Percentiles rank a stretch among this genome's conserved stretches.
phyloP scores from a whole-genome alignment of 345 rosid species.

The Sisymbrium irio region DNA sequence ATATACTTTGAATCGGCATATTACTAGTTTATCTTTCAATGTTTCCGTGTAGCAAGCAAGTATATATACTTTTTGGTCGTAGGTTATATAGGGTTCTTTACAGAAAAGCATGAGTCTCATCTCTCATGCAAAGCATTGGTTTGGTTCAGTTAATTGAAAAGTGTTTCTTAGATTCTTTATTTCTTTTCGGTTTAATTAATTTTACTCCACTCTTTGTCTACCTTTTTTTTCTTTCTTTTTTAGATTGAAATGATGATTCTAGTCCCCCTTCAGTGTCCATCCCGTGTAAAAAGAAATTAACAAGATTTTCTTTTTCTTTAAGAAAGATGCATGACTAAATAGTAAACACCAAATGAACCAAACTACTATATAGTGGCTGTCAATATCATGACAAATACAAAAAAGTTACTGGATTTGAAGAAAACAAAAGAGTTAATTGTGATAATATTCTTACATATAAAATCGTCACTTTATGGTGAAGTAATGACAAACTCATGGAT shows the following conservation, averaged over 20 bases:
- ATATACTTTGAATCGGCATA: not conserved
- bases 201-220: not conserved
- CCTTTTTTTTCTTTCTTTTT: not conserved
- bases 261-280: conserved; percentile 13
- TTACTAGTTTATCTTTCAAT: conserved; percentile 4
- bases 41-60: conserved; percentile 37
- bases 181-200: conserved; percentile 2
- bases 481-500: not conserved
- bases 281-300: conserved; percentile 12
- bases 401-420: not conserved
- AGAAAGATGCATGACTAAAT: conserved; percentile 22
- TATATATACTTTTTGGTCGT: conserved; percentile 25
- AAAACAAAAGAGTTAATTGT: not conserved
- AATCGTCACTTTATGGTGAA: not conserved
- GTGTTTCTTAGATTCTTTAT: conserved; percentile 25
- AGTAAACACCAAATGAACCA: not conserved
- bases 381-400: not conserved
- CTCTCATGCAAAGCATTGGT: conserved; percentile 33
- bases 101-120: conserved; percentile 24
- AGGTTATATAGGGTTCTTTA: conserved; percentile 35
- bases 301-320: conserved; percentile 9
- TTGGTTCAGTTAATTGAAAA: conserved; percentile 32
- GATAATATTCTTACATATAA: not conserved
- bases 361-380: conserved; percentile 9
- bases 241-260: conserved; percentile 23